These are phyloP conservation scores for Pyrenophora tritici-repentis DNA, from an alignment of 2,329 filamentous ascomycete species.

Conservation along the genomic window DNA sequence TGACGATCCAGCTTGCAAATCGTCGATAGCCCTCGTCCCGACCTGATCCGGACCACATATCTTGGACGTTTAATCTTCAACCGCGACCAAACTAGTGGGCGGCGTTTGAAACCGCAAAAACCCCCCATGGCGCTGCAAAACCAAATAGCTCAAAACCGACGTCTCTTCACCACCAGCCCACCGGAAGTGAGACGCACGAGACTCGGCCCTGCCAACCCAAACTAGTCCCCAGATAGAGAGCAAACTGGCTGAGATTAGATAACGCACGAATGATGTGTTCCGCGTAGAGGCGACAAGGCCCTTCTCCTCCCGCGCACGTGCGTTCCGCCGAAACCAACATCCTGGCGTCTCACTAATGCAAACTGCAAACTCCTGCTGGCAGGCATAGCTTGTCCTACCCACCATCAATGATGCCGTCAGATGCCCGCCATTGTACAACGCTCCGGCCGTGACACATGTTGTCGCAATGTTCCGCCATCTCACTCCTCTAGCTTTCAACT, in stretches of 20 bases:
- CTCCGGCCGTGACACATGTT: conserved; percentile 1
- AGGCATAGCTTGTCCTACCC: conserved; percentile 6
- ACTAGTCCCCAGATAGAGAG: not conserved
- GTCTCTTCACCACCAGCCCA: not conserved
- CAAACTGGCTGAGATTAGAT: conserved; percentile 9
- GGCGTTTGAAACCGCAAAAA: conserved; percentile 5
- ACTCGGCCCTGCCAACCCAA: not conserved
- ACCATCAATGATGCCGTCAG: conserved; percentile 7
- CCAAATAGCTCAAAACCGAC: not conserved
- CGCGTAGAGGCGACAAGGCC: conserved; percentile 1
- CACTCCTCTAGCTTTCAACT: conserved; percentile 1
- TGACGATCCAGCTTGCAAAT: too few relatives aligned
- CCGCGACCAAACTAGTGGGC: not conserved
- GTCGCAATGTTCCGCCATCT: conserved; percentile 1
- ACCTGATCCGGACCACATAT: too few relatives aligned
- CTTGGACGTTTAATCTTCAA: too few relatives aligned
- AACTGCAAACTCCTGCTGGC: conserved; percentile 13
- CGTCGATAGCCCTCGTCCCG: too few relatives aligned
- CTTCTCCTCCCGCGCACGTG: conserved; percentile 9
- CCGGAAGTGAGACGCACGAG: conserved; percentile 1
- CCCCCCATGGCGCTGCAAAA: conserved; percentile 3
- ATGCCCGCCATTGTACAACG: conserved; percentile 6
- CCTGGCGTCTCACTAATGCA: conserved; percentile 14
- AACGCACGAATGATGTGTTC: conserved; percentile 15
- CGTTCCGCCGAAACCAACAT: conserved; percentile 4